Conservation (phyloP, 345 rosid genomes). For the Psidium guajava region DNA sequence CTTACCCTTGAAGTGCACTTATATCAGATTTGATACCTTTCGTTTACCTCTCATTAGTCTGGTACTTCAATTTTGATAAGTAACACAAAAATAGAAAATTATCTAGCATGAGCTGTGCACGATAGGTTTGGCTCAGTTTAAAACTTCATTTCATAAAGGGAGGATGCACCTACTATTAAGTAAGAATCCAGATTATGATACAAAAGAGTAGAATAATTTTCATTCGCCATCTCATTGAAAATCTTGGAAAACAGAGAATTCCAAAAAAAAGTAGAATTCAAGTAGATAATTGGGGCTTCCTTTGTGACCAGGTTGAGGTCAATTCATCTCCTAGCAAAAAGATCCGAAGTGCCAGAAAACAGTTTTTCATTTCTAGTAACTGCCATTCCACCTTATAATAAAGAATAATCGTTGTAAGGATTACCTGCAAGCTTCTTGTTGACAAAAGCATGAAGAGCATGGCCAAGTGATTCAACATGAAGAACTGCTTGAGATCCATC, state of each 20-base stretch:
- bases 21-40: background rate
- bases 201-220: background rate
- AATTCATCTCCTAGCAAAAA: background rate
- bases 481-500: conserved; percentile 67
- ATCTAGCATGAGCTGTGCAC: background rate
- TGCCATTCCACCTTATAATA: background rate
- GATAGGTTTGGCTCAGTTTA: background rate
- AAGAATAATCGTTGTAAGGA: background rate
- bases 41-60: background rate
- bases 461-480: conserved; percentile 80
- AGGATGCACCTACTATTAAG: background rate
- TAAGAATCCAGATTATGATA: background rate
- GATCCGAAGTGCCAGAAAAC: background rate
- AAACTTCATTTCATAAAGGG: background rate
- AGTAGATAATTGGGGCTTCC: background rate
- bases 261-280: background rate
- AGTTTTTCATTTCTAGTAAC: background rate
- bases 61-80: background rate
- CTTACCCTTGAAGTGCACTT: no score
- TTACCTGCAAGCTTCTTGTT: conserved; percentile 79
- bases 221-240: background rate
- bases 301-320: background rate
- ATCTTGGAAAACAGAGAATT: background rate
- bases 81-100: background rate
- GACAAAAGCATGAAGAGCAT: conserved; percentile 65